phyloP scores from a whole-genome alignment of 306 rosid genomes.

The Quercus wislizeni region DNA sequence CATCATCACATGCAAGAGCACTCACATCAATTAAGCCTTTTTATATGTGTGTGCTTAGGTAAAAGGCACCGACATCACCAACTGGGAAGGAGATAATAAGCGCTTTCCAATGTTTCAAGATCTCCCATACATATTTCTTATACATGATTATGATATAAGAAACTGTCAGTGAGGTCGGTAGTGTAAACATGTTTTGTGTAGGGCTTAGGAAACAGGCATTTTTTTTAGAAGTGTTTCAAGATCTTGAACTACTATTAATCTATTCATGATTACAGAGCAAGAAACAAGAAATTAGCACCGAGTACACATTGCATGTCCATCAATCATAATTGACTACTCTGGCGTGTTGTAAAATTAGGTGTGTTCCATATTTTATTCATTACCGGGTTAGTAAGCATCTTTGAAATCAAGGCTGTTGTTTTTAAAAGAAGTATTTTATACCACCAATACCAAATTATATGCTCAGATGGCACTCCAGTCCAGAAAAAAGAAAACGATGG shows the following conservation, averaged over 20 bases:
- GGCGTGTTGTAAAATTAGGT: too few species aligned
- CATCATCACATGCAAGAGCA: not conserved
- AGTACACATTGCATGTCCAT: not conserved
- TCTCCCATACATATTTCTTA: not conserved
- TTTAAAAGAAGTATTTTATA: too few species aligned
- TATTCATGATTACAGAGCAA: not conserved
- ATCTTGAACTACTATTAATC: not conserved
- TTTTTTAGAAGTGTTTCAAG: not conserved
- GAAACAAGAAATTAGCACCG: not conserved
- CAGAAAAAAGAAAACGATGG: too few species aligned
- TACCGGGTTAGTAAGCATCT: not conserved
- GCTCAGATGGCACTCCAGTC: too few species aligned
- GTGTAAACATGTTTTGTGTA: not conserved
- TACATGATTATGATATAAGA: not conserved
- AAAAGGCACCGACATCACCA: constrained; percentile 18
- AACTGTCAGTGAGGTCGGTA: not conserved
- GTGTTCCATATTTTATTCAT: too few species aligned
- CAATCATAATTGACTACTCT: too few species aligned
- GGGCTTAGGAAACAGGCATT: not conserved
- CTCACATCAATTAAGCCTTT: not conserved
- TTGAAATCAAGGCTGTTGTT: too few species aligned
- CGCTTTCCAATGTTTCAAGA: not conserved
- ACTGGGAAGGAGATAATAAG: not conserved
- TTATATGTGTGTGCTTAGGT: not conserved
- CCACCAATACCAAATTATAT: too few species aligned